Evolutionary conservation across 495 filamentous ascomycete species (phyloP), one percentile per base, ranked within the genome.

Genomic region (Talaromyces wortmannii): DNA sequence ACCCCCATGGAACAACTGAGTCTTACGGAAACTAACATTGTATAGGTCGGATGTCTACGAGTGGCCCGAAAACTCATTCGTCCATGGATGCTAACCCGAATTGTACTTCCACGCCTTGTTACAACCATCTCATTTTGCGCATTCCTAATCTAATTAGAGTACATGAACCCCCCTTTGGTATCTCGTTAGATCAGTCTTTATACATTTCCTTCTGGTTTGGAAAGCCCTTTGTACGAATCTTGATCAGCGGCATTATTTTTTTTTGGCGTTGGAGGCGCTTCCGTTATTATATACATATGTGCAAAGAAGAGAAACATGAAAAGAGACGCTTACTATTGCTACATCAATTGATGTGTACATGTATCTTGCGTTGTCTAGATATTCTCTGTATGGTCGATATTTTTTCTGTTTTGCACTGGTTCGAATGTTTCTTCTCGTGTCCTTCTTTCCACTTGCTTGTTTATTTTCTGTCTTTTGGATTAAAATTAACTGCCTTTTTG

Each of bases 61-160:
- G 30, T 77, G 75, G 76, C 77, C 77, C 12, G 67, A 70, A 58
- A 80, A 80, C 50, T 70, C 70, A 11, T 69, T 76, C 45, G 75
- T 80, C 67, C 53, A 80, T 59, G 62, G 57, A 33, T 80, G 77
- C 60, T 68, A 53, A 48, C 15, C 12, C n/a, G 4, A 23, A 23
- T 23, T 23, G 23, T 23, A 23, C 23, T 4, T 23, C 4, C 4
- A 23, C 23, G 23, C 23, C 23, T 23, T 23, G 23, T 23, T 23
- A 23, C 23, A 23, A 23, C 23, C 23, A 23, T 23, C 23, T 23
- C 23, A 23, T 23, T 23, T 4, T 23, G 23, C 23, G 23, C 23
- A 23, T 23, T 23, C 23, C 23, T 23, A 23, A 23, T 23, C 4
- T 23, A 4, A 23, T 23, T 23, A 23, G 23, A 23, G 23, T 23